phyloP scores from a whole-genome alignment of 163 green algal genomes.

The Volvox carteri region DNA sequence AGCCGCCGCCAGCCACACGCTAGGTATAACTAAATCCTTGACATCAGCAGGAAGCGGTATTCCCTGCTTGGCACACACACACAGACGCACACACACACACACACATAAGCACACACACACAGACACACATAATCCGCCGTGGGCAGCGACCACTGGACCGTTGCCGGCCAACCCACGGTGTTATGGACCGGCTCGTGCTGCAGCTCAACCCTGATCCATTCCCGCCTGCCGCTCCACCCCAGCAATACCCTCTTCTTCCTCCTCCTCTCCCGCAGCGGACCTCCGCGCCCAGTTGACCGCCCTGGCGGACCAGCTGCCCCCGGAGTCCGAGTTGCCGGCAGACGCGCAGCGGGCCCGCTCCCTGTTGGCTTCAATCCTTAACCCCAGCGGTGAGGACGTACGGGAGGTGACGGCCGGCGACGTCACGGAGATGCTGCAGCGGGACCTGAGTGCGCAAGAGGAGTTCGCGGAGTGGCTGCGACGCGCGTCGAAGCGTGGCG shows the following conservation, averaged over 20 bases:
- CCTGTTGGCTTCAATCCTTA: constrained; percentile 19
- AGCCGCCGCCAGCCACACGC: no score
- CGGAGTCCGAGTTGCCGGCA: not conserved
- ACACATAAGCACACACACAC: no score
- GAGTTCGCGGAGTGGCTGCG: constrained; percentile 34
- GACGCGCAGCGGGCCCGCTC: not conserved
- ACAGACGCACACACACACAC: no score
- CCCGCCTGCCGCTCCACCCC: no score
- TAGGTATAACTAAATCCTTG: no score
- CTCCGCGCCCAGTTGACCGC: not conserved
- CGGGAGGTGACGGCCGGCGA: constrained; percentile 20
- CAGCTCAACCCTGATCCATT: no score
- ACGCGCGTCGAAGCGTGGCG: not conserved
- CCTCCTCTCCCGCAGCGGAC: constrained; percentile 1
- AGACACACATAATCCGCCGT: no score
- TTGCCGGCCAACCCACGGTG: no score
- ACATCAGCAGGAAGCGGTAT: no score
- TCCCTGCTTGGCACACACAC: no score
- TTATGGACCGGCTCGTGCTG: no score
- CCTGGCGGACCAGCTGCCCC: not conserved
- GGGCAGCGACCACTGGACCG: no score
- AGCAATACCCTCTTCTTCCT: not conserved
- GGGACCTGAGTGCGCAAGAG: not conserved
- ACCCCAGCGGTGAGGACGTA: not conserved
- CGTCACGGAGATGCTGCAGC: constrained; percentile 3